A percentile compares a stretch with the other conserved stretches of the same genome.
These are phyloP conservation scores for Albophoma yamanashiensis DNA, from an alignment of 2,329 filamentous ascomycete species.

Conservation along the genomic window DNA sequence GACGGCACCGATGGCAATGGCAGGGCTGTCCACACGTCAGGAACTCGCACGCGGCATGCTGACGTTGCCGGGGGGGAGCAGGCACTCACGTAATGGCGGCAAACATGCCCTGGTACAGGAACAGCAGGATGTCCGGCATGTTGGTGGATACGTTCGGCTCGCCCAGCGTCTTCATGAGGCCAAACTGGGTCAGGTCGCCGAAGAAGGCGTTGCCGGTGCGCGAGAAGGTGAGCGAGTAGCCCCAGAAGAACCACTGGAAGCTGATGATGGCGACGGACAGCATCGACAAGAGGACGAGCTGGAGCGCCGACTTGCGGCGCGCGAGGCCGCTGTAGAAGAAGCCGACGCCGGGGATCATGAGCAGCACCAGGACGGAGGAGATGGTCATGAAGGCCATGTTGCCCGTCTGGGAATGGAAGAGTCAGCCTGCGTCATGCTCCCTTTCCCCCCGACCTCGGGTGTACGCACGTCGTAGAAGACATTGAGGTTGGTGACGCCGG, in stretches of 20 bases:
- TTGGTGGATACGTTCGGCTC: conserved; percentile 61
- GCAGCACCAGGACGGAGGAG: conserved; percentile 67
- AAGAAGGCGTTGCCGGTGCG: conserved; percentile 70
- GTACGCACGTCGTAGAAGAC: conserved; percentile 65
- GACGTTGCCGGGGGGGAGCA: background rate
- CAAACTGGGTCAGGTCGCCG: conserved; percentile 72
- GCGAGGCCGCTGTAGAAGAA: conserved; percentile 93
- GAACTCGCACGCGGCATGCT: background rate
- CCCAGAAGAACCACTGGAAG: conserved; percentile 97
- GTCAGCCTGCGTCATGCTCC: background rate
- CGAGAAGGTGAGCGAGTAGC: conserved; percentile 77
- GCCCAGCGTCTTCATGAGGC: conserved; percentile 65
- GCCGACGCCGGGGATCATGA: conserved; percentile 89
- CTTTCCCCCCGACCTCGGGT: background rate
- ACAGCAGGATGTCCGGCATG: conserved; percentile 76
- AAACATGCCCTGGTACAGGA: conserved; percentile 83
- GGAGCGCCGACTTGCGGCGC: conserved; percentile 78
- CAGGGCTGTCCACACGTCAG: conserved; percentile 25
- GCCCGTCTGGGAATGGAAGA: conserved; percentile 47
- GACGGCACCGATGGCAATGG: conserved; percentile 48
- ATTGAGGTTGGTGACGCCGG: conserved; percentile 59
- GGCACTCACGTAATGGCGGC: conserved; percentile 69
- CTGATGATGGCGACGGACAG: conserved; percentile 69
- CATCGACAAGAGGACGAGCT: conserved; percentile 76
- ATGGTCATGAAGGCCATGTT: conserved; percentile 76